Conservation (phyloP, 2,329 filamentous ascomycete species). For the Venturia pyrina region DNA sequence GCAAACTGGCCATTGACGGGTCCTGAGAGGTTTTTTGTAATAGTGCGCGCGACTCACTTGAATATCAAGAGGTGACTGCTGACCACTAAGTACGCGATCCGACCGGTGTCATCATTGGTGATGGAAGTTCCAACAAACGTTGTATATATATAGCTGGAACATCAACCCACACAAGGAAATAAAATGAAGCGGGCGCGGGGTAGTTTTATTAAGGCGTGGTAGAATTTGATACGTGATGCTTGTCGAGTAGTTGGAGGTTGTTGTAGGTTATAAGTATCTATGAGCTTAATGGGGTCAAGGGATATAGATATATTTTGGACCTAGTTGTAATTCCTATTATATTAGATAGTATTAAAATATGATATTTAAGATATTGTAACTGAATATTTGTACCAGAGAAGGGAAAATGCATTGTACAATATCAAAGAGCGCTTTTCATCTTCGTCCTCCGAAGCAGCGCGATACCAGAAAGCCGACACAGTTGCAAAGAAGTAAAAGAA, state of each 20-base stretch:
- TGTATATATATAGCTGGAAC: no score
- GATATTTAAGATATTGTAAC: background rate
- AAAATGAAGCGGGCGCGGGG: background rate
- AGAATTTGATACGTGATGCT: background rate
- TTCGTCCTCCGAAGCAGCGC: background rate
- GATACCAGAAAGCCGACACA: background rate
- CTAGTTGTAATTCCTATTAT: conserved; percentile 9
- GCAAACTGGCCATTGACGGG: no score
- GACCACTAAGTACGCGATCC: no score
- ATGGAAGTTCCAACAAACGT: no score
- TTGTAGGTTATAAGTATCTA: background rate
- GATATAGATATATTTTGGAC: background rate
- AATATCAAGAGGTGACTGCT: no score
- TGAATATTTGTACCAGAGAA: background rate
- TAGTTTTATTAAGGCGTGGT: background rate
- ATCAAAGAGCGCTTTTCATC: conserved; percentile 2
- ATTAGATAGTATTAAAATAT: background rate
- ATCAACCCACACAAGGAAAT: no score
- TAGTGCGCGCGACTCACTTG: no score
- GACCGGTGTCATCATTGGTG: no score
- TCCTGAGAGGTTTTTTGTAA: no score
- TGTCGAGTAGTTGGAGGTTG: background rate
- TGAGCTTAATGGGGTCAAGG: background rate
- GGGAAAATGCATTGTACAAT: conserved; percentile 2
- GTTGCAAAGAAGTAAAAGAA: no score